Conservation (phyloP, 1,284 basidiomycete species). For the Dichomitus squalens region DNA sequence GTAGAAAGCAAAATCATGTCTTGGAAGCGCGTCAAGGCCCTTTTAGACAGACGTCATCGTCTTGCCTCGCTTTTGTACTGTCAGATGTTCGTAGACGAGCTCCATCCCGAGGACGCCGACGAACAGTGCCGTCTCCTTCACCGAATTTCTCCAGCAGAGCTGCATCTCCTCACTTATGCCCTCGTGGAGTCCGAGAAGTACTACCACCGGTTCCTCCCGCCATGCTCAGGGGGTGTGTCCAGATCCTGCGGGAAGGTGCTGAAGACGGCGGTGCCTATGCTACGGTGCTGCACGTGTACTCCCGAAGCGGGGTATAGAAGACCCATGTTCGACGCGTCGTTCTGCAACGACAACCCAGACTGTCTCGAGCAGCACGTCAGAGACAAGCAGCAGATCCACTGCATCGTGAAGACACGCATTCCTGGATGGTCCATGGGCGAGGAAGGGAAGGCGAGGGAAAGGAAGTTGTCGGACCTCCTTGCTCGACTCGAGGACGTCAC, state of each 20-base stretch:
- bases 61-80: slow-evolving; percentile 18
- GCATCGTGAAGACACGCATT: slow-evolving; percentile 9
- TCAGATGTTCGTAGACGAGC: background rate
- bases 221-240: slow-evolving; percentile 9
- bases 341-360: slow-evolving; percentile 19
- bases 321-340: background rate
- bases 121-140: slow-evolving; percentile 2
- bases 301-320: background rate
- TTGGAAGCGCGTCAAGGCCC: slow-evolving; percentile 6
- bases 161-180: slow-evolving; percentile 2
- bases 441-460: background rate
- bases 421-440: background rate
- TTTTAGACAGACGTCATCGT: slow-evolving; percentile 10
- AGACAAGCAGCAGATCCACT: background rate
- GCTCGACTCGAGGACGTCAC: background rate
- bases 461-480: background rate
- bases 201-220: slow-evolving; percentile 9
- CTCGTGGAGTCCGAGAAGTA: slow-evolving; percentile 10
- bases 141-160: slow-evolving; percentile 8
- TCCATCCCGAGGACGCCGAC: slow-evolving; percentile 6
- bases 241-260: background rate
- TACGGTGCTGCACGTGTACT: background rate
- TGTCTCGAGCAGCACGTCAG: slow-evolving; percentile 10
- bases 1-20: slow-evolving; percentile 14
- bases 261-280: slow-evolving; percentile 13